Conservation (phyloP, 2,329 filamentous ascomycete genomes). For the Lithohypha guttulata region DNA sequence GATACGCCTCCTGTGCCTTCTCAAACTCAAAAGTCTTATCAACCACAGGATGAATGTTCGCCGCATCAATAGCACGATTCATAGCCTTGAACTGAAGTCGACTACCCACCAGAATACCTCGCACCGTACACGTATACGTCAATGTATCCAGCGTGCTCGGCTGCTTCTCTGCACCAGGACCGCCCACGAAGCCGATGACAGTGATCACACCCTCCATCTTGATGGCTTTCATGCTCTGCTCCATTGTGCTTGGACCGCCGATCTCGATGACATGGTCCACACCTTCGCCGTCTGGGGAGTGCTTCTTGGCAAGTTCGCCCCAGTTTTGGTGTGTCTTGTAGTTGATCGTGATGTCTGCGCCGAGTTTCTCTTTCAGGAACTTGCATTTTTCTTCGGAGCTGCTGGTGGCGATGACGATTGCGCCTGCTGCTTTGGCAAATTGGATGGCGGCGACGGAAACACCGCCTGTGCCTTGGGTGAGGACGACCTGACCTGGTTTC, state of each 20-base stretch:
- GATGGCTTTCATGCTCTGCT: constrained; percentile 41
- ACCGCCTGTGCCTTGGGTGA: constrained; percentile 52
- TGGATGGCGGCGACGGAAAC: constrained; percentile 39
- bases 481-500: constrained; percentile 44
- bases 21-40: constrained; percentile 48
- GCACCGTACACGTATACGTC: constrained; percentile 42
- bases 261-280: constrained; percentile 56
- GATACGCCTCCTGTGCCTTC: constrained; percentile 43
- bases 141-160: constrained; percentile 42
- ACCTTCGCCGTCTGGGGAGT: constrained; percentile 41
- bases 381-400: constrained; percentile 46
- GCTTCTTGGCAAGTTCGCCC: constrained; percentile 46
- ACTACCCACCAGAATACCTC: constrained; percentile 48
- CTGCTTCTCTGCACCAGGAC: constrained; percentile 31
- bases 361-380: constrained; percentile 43
- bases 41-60: constrained; percentile 48
- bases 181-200: constrained; percentile 45
- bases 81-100: constrained; percentile 49
- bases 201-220: constrained; percentile 40
- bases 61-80: constrained; percentile 47
- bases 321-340: constrained; percentile 49
- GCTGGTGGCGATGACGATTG: constrained; percentile 49
- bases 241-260: constrained; percentile 52
- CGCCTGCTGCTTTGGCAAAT: constrained; percentile 42
- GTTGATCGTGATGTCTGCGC: constrained; percentile 50